These are phyloP conservation scores for Globisporangium rhizosaccharum DNA, from an alignment of 352 stramenopile species.

Conservation along the genomic window DNA sequence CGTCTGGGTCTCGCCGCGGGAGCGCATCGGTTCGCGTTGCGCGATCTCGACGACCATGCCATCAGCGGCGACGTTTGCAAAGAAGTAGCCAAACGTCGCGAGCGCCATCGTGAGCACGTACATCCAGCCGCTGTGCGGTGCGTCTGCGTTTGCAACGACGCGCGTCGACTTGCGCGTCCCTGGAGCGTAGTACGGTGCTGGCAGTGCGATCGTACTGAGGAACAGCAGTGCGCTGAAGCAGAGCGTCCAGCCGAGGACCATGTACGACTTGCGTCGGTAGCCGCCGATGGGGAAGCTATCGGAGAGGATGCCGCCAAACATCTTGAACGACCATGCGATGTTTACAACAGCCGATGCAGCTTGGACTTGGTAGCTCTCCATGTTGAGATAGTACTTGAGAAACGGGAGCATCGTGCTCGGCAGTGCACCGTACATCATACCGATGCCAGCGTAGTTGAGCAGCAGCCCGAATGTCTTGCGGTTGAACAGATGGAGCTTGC, in stretches of 20 bases:
- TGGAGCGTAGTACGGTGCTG: conserved; percentile 39
- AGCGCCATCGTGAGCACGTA: conserved; percentile 73
- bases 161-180: background rate
- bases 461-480: conserved; percentile 46
- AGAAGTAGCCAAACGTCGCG: conserved; percentile 80
- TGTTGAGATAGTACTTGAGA: conserved; percentile 41
- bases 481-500: conserved; percentile 40
- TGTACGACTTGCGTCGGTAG: conserved; percentile 50
- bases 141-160: conserved; percentile 32
- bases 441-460: conserved; percentile 66
- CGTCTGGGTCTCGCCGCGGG: conserved; percentile 54
- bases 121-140: conserved; percentile 30
- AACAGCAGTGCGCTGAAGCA: conserved; percentile 17
- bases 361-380: conserved; percentile 57
- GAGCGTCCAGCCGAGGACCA: conserved; percentile 39
- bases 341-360: conserved; percentile 26
- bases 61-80: conserved; percentile 83
- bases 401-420: conserved; percentile 32
- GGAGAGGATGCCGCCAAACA: conserved; percentile 46
- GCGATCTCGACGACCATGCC: conserved; percentile 70
- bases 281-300: conserved; percentile 58
- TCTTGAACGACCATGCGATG: conserved; percentile 61
- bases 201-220: conserved; percentile 29
- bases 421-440: conserved; percentile 62
- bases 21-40: conserved; percentile 51